Evolutionary conservation across 805 yeast species (phyloP), one percentile per base, ranked within the genome.

Genomic region (Hanseniaspora clermontiae): DNA sequence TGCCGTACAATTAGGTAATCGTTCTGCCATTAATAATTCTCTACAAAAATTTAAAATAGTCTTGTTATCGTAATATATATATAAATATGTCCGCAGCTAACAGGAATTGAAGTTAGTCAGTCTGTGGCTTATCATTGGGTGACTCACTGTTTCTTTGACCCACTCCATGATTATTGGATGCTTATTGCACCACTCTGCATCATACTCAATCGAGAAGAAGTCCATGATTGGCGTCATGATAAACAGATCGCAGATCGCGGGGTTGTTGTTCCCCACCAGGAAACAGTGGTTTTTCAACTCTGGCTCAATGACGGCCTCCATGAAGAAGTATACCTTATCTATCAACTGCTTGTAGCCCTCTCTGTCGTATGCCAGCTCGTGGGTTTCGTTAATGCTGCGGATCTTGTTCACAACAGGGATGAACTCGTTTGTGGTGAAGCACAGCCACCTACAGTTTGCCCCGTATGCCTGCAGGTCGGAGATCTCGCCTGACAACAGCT

Each of bases 41-140:
- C n/a, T n/a, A n/a, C n/a, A n/a, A n/a, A n/a, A n/a, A n/a, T n/a
- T n/a, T n/a, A n/a, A n/a, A n/a, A n/a, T n/a, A n/a, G n/a, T n/a
- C n/a, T n/a, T n/a, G n/a, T n/a, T n/a, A n/a, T n/a, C n/a, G n/a
- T 36, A 36, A 39, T 39, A 39, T 9, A 9, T 39, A 39, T 2
- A 17, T 5, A 24, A 24, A n/a, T n/a, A n/a, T n/a, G n/a, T n/a
- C n/a, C n/a, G 27, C 27, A 24, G 3, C 17, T 19, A 39, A 17
- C 3, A 17, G 2, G 17, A 17, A 7, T n/a, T 17, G 7, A n/a
- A 17, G 24, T n/a, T 17, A 15, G 10, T 11, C n/a, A 32, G 10
- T 19, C 49, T 31, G 15, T 46, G 49, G 2, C 39, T 46, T n/a
- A 46, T 46, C 49, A 46, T 46, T 10, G 49, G 49, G 27, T 46